A percentile compares a stretch with the other conserved stretches of the same genome.
These are phyloP conservation scores for Rhododendron williamsianum DNA, from an alignment of 148 eudicot genomes.

Conservation along the genomic window DNA sequence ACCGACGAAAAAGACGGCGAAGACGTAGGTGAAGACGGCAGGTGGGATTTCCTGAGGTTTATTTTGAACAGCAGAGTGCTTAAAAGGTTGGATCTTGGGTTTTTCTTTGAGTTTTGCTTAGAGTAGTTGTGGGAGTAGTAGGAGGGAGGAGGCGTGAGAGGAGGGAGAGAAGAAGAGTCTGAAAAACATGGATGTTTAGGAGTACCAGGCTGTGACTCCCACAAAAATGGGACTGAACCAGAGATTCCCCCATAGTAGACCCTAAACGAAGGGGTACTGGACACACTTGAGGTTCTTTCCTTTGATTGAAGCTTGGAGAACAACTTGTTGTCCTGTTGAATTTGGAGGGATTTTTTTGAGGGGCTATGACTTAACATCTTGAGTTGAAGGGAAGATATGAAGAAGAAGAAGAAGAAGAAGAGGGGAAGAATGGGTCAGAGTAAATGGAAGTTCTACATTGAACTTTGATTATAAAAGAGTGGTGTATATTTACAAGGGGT, in stretches of 20 bases:
- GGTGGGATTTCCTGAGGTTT: slow-evolving; percentile 13
- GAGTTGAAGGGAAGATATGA: not conserved
- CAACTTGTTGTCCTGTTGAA: slow-evolving; percentile 35
- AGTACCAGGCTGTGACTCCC: slow-evolving; percentile 88
- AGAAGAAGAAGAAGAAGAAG: not conserved
- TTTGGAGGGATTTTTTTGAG: slow-evolving; percentile 14
- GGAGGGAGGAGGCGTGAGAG: slow-evolving; percentile 53
- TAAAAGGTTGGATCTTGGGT: slow-evolving; percentile 25
- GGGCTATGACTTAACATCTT: slow-evolving; percentile 9
- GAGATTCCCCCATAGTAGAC: slow-evolving; percentile 54
- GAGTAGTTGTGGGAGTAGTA: slow-evolving; percentile 17
- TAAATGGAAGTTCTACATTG: not conserved
- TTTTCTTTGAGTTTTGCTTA: slow-evolving; percentile 2
- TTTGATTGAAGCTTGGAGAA: slow-evolving; percentile 40
- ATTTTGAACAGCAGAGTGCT: slow-evolving; percentile 16
- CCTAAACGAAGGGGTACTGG: slow-evolving; percentile 49
- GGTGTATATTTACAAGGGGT: not conserved
- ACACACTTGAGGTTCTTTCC: slow-evolving; percentile 23
- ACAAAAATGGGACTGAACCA: slow-evolving; percentile 57
- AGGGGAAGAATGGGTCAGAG: not conserved
- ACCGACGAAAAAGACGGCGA: slow-evolving; percentile 19
- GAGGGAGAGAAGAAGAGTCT: slow-evolving; percentile 31
- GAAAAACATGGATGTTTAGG: slow-evolving; percentile 47
- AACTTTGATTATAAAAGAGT: not conserved
- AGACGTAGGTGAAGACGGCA: slow-evolving; percentile 11